Base-by-base conservation (phyloP, 2,329 filamentous ascomycete species). In the Aspergillus sp. region DNA sequence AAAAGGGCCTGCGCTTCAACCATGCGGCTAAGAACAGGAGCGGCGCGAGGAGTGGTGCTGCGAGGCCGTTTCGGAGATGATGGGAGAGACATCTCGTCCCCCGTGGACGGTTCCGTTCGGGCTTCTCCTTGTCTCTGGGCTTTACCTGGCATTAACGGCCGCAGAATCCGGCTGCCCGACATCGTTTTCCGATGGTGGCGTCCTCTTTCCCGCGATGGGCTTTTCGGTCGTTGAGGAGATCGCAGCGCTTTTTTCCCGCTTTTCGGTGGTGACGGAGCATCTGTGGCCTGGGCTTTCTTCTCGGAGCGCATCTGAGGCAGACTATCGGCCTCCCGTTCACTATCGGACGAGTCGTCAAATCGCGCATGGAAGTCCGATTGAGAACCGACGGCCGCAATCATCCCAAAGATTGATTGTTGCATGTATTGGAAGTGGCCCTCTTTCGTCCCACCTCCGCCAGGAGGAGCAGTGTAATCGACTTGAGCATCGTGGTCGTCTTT, bases 391-490 rank as follows among this genome's bases (percentile, higher is more conserved):
- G 90, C 90, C 6, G 92, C 89, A 60, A 97, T 92, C 73, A 97
- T 83, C 49, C 90, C 91, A 70, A 96, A 95, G 50, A 97, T 86
- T 59, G 90, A 95, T 77, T 96, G 92, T 71, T 96, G 94, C 85
- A 95, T 90, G 65, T 91, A 90, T 55, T 79, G 73, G 45, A 76
- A 67, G 41, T 76, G 73, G 48, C 73, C 68, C 51, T 73, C 73
- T 33, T 66, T 64, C n/a, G 71, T 70, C 13, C 60, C 61, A 48
- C 58, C 58, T 38, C 61, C 65, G 32, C 59, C 63, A n/a, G 76
- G 79, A 2, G 81, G 78, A 47, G 81, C 81, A 13, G 81, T 82
- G 54, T 82, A 81, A 65, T 86, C 84, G 36, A 84, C 79, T 16
- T 86, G 76, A 4, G 77, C 79, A 69, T 85, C 83, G 55, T 81